phyloP scores from a whole-genome alignment of 108 stramenopile genomes.

The Nitzschia sp. region DNA sequence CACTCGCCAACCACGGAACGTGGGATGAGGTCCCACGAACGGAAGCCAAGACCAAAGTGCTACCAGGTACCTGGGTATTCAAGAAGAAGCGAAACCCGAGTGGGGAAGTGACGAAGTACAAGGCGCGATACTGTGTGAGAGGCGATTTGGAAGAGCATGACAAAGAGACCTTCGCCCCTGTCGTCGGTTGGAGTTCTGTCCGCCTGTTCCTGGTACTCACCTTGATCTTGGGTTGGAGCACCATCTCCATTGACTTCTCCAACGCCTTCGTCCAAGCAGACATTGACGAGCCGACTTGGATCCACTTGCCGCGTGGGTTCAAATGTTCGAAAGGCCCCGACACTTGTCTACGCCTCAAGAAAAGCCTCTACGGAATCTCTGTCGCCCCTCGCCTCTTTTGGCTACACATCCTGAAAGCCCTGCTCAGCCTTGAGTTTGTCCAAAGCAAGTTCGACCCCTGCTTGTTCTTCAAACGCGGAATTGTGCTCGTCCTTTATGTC shows the following conservation, averaged over 20 bases:
- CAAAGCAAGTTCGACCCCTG: conserved; percentile 21
- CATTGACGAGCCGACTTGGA: conserved; percentile 13
- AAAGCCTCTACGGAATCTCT: conserved; percentile 28
- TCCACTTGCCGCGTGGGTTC: conserved; percentile 21
- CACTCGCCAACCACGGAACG: neutral
- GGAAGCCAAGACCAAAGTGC: conserved; percentile 10
- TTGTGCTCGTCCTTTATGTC: conserved; percentile 28
- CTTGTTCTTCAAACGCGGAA: conserved; percentile 20
- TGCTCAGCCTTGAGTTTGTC: conserved; percentile 2
- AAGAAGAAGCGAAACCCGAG: conserved; percentile 32
- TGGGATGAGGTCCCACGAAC: conserved; percentile 21
- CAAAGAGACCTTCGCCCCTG: conserved; percentile 56
- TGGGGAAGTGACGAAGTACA: conserved; percentile 45
- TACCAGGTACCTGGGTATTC: conserved; percentile 42
- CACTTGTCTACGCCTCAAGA: conserved; percentile 30
- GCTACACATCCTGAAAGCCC: conserved; percentile 2
- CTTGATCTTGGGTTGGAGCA: conserved; percentile 24
- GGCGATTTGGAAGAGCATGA: conserved; percentile 56
- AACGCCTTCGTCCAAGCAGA: conserved; percentile 53
- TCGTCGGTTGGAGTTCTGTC: conserved; percentile 51
- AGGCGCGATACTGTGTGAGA: conserved; percentile 59
- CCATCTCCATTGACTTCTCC: conserved; percentile 41
- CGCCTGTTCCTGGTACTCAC: conserved; percentile 36
- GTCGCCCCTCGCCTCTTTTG: conserved; percentile 26
- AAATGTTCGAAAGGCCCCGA: neutral